phyloP scores from a whole-genome alignment of 495 filamentous ascomycete species.

The Aspergillus affinis region DNA sequence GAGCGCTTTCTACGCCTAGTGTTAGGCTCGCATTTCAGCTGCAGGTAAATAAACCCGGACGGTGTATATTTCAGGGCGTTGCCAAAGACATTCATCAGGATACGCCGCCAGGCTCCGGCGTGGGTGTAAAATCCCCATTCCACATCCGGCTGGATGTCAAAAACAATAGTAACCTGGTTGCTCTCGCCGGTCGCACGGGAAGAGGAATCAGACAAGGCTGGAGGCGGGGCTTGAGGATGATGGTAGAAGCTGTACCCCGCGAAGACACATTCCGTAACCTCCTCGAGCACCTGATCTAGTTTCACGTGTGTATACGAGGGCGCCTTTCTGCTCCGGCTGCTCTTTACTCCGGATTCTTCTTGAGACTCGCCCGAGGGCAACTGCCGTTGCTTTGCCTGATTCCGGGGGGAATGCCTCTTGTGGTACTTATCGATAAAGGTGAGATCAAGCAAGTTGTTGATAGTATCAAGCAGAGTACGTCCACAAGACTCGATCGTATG shows the following conservation, averaged over 20 bases:
- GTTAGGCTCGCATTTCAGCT: conserved; percentile 14
- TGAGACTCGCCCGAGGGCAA: background rate
- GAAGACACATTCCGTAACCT: conserved; percentile 60
- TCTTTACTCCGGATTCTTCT: background rate
- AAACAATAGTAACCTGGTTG: conserved; percentile 45
- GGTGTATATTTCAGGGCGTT: conserved; percentile 48
- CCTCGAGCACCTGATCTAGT: conserved; percentile 54
- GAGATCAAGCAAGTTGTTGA: conserved; percentile 65
- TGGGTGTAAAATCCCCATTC: conserved; percentile 59
- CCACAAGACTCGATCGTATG: conserved; percentile 66
- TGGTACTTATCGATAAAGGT: conserved; percentile 30
- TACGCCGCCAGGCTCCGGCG: conserved; percentile 57
- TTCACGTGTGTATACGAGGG: conserved; percentile 24
- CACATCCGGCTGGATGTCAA: conserved; percentile 52
- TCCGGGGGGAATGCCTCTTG: conserved; percentile 6
- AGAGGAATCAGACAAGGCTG: conserved; percentile 18
- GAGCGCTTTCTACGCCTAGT: background rate
- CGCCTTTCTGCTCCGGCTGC: conserved; percentile 6
- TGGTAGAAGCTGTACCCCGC: conserved; percentile 45
- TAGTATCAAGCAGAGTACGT: conserved; percentile 65
- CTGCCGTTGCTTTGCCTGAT: background rate
- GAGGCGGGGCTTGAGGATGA: conserved; percentile 19
- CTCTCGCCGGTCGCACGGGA: conserved; percentile 13
- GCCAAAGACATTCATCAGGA: conserved; percentile 48
- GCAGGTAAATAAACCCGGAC: conserved; percentile 38